These are phyloP conservation scores for Eucalyptus microcorys DNA, from an alignment of 345 rosid species.

Conservation along the genomic window DNA sequence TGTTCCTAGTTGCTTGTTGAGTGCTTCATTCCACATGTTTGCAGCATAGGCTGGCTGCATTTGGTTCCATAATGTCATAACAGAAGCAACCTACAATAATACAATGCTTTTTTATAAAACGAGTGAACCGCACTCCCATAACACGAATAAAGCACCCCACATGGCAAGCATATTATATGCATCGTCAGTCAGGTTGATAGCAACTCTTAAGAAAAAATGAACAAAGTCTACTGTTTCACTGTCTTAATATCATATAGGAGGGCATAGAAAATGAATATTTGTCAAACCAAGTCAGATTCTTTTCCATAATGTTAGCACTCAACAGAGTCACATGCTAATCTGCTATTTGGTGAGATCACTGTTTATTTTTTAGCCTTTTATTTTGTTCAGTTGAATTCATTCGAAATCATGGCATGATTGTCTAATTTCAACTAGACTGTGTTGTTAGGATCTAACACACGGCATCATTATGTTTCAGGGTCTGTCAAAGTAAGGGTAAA, in stretches of 20 bases:
- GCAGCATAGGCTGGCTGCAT: conserved; percentile 87
- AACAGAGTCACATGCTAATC: no score
- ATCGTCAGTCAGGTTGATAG: no score
- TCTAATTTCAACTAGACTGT: background rate
- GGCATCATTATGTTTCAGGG: background rate
- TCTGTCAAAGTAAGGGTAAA: background rate
- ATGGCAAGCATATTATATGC: background rate
- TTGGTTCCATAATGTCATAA: conserved; percentile 87
- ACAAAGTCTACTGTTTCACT: no score
- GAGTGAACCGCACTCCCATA: background rate
- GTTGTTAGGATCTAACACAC: background rate
- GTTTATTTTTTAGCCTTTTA: background rate
- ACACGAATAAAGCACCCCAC: background rate
- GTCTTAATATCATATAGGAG: no score
- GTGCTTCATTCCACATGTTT: conserved; percentile 89
- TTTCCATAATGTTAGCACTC: background rate
- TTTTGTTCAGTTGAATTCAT: background rate
- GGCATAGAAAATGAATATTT: background rate
- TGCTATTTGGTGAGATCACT: no score
- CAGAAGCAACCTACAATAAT: conserved; percentile 74
- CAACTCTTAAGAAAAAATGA: no score
- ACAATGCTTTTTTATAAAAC: background rate
- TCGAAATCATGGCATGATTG: background rate
- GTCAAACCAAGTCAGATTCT: no score
- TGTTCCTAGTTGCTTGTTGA: conserved; percentile 91